Evolutionary conservation across 495 filamentous ascomycete species (phyloP), one percentile per base, ranked within the genome.

Genomic region (Aspergillus funiculosus): DNA sequence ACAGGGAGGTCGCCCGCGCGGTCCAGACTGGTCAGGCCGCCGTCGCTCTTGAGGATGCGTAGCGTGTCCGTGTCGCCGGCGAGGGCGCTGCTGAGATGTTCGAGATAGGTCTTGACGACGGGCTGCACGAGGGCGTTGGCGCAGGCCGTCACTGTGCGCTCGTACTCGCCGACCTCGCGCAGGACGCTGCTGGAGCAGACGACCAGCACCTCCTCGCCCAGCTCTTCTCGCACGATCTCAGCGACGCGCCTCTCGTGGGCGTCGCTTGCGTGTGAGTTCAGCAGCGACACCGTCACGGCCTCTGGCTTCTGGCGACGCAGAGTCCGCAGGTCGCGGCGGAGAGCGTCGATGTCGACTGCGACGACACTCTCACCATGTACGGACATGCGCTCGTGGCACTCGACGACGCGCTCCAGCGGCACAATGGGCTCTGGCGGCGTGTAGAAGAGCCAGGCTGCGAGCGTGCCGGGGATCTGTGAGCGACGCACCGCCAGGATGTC

Each of bases 121-220:
- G 73, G 73, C 52, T 75, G 71, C 5, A 76, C 69, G 6, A 75
- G 63, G 0, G 71, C 66, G 43, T 75, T 76, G 0, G 71, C 72
- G 11, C 72, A 71, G 0, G 72, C 71, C 0, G 72, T 76, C 3
- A 75, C 68, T 1, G 73, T 75, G 1, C 72, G 62, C 53, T 76
- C 72, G 36, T 75, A 76, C 49, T 76, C 73, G 6, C 72, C 70
- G 1, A 74, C 63, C 53, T 76, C 73, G 0, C 64, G 61, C 14
- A 75, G 49, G 0, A 75, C 71, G 42, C 74, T 70, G 3, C 61
- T 64, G 0, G 71, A 75, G 26, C 68, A 58, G 7, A 69, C 70
- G 1, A 76, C 40, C 0, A 67, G 55, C 8, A 69, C 51, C 27
- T 64, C 54, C 2, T 58, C 32, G 0, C 72, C 64, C 2, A 72